phyloP scores from a whole-genome alignment of 805 yeast genomes.

The Ogataea paraovalis region DNA sequence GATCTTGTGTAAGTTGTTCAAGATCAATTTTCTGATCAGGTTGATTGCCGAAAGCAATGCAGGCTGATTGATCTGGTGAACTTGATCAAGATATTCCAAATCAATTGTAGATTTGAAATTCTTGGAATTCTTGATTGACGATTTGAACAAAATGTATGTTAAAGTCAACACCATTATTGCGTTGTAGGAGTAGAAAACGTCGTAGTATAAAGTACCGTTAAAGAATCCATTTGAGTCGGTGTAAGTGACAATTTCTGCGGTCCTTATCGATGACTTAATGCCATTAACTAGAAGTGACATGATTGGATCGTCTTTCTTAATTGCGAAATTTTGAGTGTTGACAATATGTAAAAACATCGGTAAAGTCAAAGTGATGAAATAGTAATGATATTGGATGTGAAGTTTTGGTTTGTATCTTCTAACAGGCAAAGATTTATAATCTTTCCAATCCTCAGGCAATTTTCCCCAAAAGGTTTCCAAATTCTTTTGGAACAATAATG shows the following conservation, averaged over 20 bases:
- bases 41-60: slow-evolving; percentile 31
- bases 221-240: slow-evolving; percentile 35
- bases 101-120: slow-evolving; percentile 23
- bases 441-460: slow-evolving; percentile 31
- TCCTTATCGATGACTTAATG: slow-evolving; percentile 36
- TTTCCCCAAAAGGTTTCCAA: slow-evolving; percentile 33
- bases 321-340: slow-evolving; percentile 31
- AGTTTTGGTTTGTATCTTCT: slow-evolving; percentile 40
- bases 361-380: slow-evolving; percentile 37
- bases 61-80: slow-evolving; percentile 26
- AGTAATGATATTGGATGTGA: slow-evolving; percentile 39
- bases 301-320: slow-evolving; percentile 40
- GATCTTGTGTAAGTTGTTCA: slow-evolving; percentile 30
- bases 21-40: slow-evolving; percentile 29
- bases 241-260: slow-evolving; percentile 35
- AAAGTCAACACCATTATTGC: slow-evolving; percentile 39
- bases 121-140: slow-evolving; percentile 16
- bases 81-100: slow-evolving; percentile 24
- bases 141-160: slow-evolving; percentile 35
- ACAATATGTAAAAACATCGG: slow-evolving; percentile 41
- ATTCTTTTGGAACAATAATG: slow-evolving; percentile 34
- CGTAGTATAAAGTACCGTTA: slow-evolving; percentile 43
- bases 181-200: slow-evolving; percentile 41
- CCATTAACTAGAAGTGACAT: slow-evolving; percentile 37
- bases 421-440: slow-evolving; percentile 29